phyloP scores from a whole-genome alignment of 2,329 filamentous ascomycete genomes.

The Phyllosticta paracitricarpa region DNA sequence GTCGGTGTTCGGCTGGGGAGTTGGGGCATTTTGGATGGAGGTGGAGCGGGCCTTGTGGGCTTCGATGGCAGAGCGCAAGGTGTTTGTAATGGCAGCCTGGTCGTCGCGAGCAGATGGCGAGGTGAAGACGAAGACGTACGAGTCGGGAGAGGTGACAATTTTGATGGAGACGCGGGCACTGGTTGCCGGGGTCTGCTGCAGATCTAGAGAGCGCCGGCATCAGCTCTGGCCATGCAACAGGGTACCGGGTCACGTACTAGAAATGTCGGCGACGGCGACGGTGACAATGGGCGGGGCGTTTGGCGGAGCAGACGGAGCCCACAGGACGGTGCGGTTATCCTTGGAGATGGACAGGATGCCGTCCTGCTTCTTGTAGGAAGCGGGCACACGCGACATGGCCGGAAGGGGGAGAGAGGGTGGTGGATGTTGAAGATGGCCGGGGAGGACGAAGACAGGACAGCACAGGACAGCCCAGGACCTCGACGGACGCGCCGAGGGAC shows the following conservation, averaged over 20 bases:
- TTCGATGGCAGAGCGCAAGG: constrained; percentile 68
- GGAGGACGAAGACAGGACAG: too few relatives aligned
- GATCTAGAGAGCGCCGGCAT: constrained; percentile 44
- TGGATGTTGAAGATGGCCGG: not conserved
- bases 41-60: constrained; percentile 46
- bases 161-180: constrained; percentile 88
- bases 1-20: constrained; percentile 19
- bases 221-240: not conserved
- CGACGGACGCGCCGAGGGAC: too few relatives aligned
- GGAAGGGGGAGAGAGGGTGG: not conserved
- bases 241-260: constrained; percentile 47
- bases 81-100: constrained; percentile 74
- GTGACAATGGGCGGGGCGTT: constrained; percentile 54
- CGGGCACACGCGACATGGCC: constrained; percentile 28
- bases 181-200: constrained; percentile 89
- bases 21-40: constrained; percentile 25
- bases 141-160: constrained; percentile 60
- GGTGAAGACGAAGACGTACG: constrained; percentile 85
- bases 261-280: constrained; percentile 65
- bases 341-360: constrained; percentile 66
- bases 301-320: constrained; percentile 67
- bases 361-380: constrained; percentile 89
- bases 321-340: constrained; percentile 66
- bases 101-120: constrained; percentile 69
- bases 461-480: too few relatives aligned